phyloP scores from a whole-genome alignment of 1,284 basidiomycete genomes.

The Vanrija humicola region DNA sequence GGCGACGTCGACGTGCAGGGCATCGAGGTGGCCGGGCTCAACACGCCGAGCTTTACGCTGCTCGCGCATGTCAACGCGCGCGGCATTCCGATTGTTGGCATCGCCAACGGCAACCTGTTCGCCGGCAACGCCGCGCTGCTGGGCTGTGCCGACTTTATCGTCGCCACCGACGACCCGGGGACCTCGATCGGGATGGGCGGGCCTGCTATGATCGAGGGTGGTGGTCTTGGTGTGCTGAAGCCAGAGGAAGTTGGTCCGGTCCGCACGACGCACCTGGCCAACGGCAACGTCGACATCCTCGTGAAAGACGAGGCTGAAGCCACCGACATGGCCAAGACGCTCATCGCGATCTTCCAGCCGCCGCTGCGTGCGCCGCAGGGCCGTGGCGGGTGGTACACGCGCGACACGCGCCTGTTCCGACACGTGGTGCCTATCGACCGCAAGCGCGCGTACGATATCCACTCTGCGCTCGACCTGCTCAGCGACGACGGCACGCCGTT shows the following conservation, averaged over 20 bases:
- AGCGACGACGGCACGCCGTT: conserved; percentile 18
- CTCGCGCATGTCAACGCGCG: conserved; percentile 14
- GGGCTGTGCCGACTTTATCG: conserved; percentile 15
- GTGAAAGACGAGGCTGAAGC: conserved; percentile 17
- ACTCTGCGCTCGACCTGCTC: conserved; percentile 11
- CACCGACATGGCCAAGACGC: conserved; percentile 12
- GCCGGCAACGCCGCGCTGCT: conserved; percentile 16
- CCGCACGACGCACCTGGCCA: conserved; percentile 11
- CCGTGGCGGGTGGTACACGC: not conserved
- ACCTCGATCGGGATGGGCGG: conserved; percentile 20
- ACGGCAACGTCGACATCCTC: conserved; percentile 19
- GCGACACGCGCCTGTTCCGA: conserved; percentile 14
- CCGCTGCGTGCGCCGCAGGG: not conserved
- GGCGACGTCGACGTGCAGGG: conserved; percentile 16
- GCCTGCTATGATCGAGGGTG: conserved; percentile 19
- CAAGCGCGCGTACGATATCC: conserved; percentile 20
- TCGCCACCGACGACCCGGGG: conserved; percentile 12
- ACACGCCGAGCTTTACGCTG: conserved; percentile 12
- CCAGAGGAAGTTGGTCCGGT: conserved; percentile 18
- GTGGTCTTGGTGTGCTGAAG: conserved; percentile 10
- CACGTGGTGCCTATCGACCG: conserved; percentile 16
- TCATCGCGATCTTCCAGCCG: conserved; percentile 15
- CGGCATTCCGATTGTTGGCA: conserved; percentile 17
- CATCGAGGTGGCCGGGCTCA: conserved; percentile 12
- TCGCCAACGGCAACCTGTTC: conserved; percentile 18